Percentiles rank a stretch among this genome's conserved stretches.
These are phyloP conservation scores for Pleurostoma richardsiae DNA, from an alignment of 2,329 filamentous ascomycete genomes.

Conservation along the genomic window DNA sequence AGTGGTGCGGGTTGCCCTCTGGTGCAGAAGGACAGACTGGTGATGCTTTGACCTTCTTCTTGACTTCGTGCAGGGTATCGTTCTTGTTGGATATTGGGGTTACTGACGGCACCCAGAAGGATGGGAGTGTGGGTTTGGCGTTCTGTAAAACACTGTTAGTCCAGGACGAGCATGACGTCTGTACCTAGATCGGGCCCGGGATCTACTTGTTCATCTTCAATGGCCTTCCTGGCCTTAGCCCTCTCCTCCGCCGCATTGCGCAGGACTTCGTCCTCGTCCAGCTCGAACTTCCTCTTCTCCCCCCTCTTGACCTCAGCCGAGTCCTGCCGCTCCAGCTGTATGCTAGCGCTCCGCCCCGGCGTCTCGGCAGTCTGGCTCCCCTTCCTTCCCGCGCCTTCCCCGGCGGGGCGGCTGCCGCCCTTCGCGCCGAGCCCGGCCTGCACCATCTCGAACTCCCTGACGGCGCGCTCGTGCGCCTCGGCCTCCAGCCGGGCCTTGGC, in stretches of 20 bases:
- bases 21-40: slow-evolving; percentile 75
- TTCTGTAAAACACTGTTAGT: slow-evolving; percentile 30
- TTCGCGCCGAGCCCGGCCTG: slow-evolving; percentile 62
- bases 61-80: slow-evolving; percentile 46
- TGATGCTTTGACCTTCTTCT: slow-evolving; percentile 58
- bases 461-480: slow-evolving; percentile 64
- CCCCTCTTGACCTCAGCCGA: slow-evolving; percentile 27
- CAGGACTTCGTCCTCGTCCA: slow-evolving; percentile 72
- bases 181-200: neutral
- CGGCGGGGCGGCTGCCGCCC: slow-evolving; percentile 16
- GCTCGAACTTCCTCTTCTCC: slow-evolving; percentile 70
- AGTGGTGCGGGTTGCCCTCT: slow-evolving; percentile 60
- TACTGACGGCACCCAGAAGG: slow-evolving; percentile 88
- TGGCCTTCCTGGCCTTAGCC: slow-evolving; percentile 61
- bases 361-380: slow-evolving; percentile 30
- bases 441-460: slow-evolving; percentile 78
- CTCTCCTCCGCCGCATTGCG: slow-evolving; percentile 66
- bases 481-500: slow-evolving; percentile 56
- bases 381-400: slow-evolving; percentile 28
- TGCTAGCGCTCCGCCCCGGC: slow-evolving; percentile 26
- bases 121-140: slow-evolving; percentile 65
- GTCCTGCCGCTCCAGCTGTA: neutral
- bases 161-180: neutral
- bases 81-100: slow-evolving; percentile 64
- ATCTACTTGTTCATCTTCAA: slow-evolving; percentile 66